Evolutionary conservation across 2,329 filamentous ascomycete genomes (phyloP), one percentile per base, ranked within the genome.

Genomic region (Talaromyces sp.): DNA sequence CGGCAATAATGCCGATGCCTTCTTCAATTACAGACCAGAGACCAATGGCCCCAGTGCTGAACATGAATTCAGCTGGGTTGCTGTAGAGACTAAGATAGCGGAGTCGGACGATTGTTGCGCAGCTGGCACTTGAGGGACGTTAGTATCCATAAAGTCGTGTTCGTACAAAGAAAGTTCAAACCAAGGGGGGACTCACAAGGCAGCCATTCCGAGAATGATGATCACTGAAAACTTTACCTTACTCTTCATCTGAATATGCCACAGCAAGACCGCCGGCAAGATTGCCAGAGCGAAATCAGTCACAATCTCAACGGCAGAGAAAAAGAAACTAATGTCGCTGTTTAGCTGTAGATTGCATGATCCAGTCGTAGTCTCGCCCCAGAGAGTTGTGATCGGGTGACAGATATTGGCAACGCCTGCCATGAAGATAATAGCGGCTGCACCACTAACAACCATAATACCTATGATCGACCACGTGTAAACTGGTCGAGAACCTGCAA

Each of bases 1-100:
- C 79, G 9, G 81, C 81, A 3, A 74, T 75, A 56, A 81, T 80
- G 4, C 77, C 73, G 1, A 76, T 68, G 2, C 72, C 72, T 58
- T 67, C 65, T 67, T 76, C 74, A 60, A 73, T 67, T 42, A 71
- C 70, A 37, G 74, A 75, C 74, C 74, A 76, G 40, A 80, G 70
- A 21, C 76, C 72, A 42, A 80, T 76, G 62, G 80, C 78, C 56
- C 76, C 73, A 1, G 80, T 82, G 62, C 58, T 54, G 48, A 61
- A 61, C 58, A 61, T 61, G 46, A 61, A 61, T n/a, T 61, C 44
- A 21, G 44, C 21, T 14, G 58, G 46, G 23, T 61, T 50, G 11
- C 58, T 61, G 44, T 61, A 61, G 46, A 61, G 46, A 55, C 58
- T 61, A 2, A 61, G 44, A 54, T 61, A 61, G 8, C 58, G 58